These are phyloP conservation scores for Microsporum canis DNA, from an alignment of 2,329 filamentous ascomycete species.

Conservation along the genomic window DNA sequence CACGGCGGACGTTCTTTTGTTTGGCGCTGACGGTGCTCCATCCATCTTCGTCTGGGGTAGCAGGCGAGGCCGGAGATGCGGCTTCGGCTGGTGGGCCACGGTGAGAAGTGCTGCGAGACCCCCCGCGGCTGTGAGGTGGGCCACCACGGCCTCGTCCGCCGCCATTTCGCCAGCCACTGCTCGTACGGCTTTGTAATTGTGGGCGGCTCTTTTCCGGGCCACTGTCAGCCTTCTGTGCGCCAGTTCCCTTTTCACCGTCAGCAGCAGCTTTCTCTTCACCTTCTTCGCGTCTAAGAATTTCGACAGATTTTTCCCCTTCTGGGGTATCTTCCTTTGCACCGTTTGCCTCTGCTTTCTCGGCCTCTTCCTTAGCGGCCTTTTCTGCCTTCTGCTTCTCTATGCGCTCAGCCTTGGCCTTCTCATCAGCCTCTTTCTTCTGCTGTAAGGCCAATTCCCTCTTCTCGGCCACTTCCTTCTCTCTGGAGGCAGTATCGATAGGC, in stretches of 20 bases:
- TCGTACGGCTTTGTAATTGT: conserved; percentile 28
- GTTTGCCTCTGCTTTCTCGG: conserved; percentile 40
- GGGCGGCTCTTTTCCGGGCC: conserved; percentile 11
- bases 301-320: conserved; percentile 41
- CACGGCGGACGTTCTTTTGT: conserved; percentile 36
- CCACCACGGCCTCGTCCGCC: conserved; percentile 6
- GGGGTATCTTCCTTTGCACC: conserved; percentile 32
- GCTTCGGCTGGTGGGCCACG: conserved; percentile 8
- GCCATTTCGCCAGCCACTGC: conserved; percentile 34
- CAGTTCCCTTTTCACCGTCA: conserved; percentile 30
- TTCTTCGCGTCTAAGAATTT: conserved; percentile 43
- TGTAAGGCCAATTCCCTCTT: conserved; percentile 62
- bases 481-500: conserved; percentile 83
- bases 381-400: conserved; percentile 52
- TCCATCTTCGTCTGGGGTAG: conserved; percentile 33
- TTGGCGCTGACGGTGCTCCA: conserved; percentile 39
- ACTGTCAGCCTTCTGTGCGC: conserved; percentile 25
- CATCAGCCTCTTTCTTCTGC: conserved; percentile 78
- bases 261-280: conserved; percentile 30
- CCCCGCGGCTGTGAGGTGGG: conserved; percentile 7
- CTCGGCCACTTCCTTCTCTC: conserved; percentile 83
- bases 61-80: conserved; percentile 21
- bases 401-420: conserved; percentile 67
- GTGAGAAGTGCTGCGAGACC: neutral
- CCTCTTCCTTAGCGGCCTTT: conserved; percentile 45